Percentiles rank a stretch among this genome's conserved stretches.
Evolutionary conservation across 306 rosid genomes (phyloP).

Genomic region (Begonia masoniana): DNA sequence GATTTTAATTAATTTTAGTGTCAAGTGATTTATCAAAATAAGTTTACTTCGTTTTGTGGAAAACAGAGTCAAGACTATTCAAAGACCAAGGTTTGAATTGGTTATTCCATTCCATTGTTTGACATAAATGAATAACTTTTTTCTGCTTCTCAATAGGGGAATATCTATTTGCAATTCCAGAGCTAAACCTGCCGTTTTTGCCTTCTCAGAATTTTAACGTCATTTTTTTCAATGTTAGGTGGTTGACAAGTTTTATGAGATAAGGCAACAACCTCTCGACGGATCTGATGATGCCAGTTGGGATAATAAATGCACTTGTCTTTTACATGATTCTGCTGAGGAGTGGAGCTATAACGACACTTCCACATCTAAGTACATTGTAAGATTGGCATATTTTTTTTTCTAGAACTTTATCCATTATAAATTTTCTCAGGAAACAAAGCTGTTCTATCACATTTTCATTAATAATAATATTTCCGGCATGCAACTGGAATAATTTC

Average conservation of each 20-base stretch:
- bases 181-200: too few species aligned
- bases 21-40: too few species aligned
- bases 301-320: slow-evolving; percentile 65
- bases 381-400: slow-evolving; percentile 24
- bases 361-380: slow-evolving; percentile 70
- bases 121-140: too few species aligned
- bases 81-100: too few species aligned
- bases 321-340: slow-evolving; percentile 65
- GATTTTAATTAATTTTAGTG: too few species aligned
- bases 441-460: too few species aligned
- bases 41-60: too few species aligned
- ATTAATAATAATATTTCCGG: too few species aligned
- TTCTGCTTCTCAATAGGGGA: too few species aligned
- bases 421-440: not conserved
- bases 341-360: slow-evolving; percentile 83
- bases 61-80: too few species aligned
- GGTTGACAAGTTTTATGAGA: slow-evolving; percentile 59
- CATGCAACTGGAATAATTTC: slow-evolving; percentile 53
- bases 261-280: slow-evolving; percentile 42
- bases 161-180: too few species aligned
- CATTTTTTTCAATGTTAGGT: slow-evolving; percentile 37
- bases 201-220: slow-evolving; percentile 8
- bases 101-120: too few species aligned
- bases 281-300: slow-evolving; percentile 40
- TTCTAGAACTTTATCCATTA: not conserved